Percentiles rank a stretch among this genome's conserved stretches.
Conservation (phyloP, 2,329 filamentous ascomycete genomes). For the Aspergillus pseudotamarii region DNA sequence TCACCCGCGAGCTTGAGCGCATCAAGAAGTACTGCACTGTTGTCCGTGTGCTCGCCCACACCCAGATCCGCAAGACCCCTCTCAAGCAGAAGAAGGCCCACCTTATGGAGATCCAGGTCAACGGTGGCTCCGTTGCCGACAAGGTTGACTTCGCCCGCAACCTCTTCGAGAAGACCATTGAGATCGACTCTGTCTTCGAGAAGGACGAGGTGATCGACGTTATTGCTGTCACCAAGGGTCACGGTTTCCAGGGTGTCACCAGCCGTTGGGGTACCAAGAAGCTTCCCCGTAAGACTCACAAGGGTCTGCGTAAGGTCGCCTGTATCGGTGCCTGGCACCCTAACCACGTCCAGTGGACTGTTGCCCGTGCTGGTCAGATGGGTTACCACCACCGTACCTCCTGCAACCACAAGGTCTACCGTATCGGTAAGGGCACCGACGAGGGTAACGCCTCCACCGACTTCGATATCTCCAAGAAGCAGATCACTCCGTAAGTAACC, state of each 20-base stretch:
- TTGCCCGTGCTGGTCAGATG: constrained; percentile 98
- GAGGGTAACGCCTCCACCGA: constrained; percentile 94
- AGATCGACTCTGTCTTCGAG: constrained; percentile 94
- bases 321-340: constrained; percentile 99
- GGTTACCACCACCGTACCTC: constrained; percentile 99
- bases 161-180: constrained; percentile 98
- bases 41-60: constrained; percentile 98
- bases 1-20: constrained; percentile 97
- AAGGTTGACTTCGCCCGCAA: constrained; percentile 96
- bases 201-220: constrained; percentile 99
- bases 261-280: constrained; percentile 99
- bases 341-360: constrained; percentile 99
- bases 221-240: constrained; percentile 99
- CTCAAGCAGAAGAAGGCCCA: constrained; percentile 99
- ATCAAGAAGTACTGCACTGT: constrained; percentile 99
- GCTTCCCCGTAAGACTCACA: constrained; percentile 99
- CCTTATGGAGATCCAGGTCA: constrained; percentile 99
- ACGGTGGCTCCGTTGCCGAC: constrained; percentile 92
- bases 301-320: constrained; percentile 99
- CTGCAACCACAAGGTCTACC: constrained; percentile 99
- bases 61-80: constrained; percentile 97
- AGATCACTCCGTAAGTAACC: constrained; percentile 94
- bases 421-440: constrained; percentile 88
- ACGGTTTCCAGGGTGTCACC: constrained; percentile 97
- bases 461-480: constrained; percentile 98